Evolutionary conservation across 257 asterid genomes (phyloP).

Genomic region (Solanum sejunctum): DNA sequence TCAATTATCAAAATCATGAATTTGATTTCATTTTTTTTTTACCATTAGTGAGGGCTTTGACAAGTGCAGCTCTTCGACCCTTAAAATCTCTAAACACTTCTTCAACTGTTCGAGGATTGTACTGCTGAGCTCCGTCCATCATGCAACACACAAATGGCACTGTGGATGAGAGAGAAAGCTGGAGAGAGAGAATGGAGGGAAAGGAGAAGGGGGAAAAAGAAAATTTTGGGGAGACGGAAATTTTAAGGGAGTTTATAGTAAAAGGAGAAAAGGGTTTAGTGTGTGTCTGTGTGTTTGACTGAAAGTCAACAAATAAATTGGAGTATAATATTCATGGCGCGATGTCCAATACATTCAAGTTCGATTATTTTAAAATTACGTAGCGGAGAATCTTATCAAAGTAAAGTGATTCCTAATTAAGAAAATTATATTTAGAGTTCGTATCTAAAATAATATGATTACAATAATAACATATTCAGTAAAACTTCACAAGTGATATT

Average conservation of each 20-base stretch:
- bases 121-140: slow-evolving; percentile 16
- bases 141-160: background rate
- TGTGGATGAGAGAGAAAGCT: background rate
- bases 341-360: too few species aligned
- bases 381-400: too few species aligned
- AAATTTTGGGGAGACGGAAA: background rate
- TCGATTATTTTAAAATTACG: too few species aligned
- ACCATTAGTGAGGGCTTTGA: slow-evolving; percentile 35
- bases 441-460: too few species aligned
- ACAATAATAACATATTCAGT: too few species aligned
- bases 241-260: background rate
- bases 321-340: too few species aligned
- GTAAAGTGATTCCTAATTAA: too few species aligned
- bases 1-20: background rate
- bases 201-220: background rate
- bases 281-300: background rate
- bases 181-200: background rate
- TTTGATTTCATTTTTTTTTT: background rate
- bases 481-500: too few species aligned
- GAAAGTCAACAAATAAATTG: too few species aligned
- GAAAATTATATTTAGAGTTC: too few species aligned
- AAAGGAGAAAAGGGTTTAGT: background rate
- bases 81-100: slow-evolving; percentile 30
- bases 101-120: slow-evolving; percentile 27
- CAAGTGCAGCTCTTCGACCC: slow-evolving; percentile 29